Conservation (phyloP, 2,329 filamentous ascomycete genomes). For the Daldinia sp. region DNA sequence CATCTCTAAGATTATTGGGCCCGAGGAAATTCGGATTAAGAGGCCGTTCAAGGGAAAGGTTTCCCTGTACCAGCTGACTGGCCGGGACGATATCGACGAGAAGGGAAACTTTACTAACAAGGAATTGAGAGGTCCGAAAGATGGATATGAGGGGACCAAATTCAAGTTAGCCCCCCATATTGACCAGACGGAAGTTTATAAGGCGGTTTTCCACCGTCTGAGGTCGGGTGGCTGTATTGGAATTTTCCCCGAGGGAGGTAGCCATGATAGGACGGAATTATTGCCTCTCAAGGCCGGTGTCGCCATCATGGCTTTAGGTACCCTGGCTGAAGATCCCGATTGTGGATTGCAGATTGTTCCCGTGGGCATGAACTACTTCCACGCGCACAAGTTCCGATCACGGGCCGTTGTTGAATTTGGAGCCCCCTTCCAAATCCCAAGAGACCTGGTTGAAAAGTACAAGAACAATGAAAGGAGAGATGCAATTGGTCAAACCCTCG, state of each 20-base stretch:
- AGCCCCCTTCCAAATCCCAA: constrained; percentile 83
- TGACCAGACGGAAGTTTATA: constrained; percentile 91
- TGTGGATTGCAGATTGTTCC: constrained; percentile 95
- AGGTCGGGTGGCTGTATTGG: constrained; percentile 87
- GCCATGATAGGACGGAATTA: constrained; percentile 91
- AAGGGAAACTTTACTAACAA: constrained; percentile 69
- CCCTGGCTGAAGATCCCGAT: constrained; percentile 83
- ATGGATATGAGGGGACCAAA: constrained; percentile 77
- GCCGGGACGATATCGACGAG: constrained; percentile 74
- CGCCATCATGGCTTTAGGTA: constrained; percentile 95
- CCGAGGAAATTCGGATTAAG: constrained; percentile 85
- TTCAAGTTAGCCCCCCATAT: constrained; percentile 93
- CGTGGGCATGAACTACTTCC: constrained; percentile 99
- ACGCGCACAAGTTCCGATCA: constrained; percentile 97
- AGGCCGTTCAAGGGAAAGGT: constrained; percentile 83
- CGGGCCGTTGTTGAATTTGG: constrained; percentile 96
- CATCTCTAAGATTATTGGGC: constrained; percentile 80
- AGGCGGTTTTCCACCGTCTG: constrained; percentile 87
- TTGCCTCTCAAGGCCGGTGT: constrained; percentile 95
- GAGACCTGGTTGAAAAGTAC: constrained; percentile 85
- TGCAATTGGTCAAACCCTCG: constrained; percentile 84
- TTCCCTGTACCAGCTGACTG: constrained; percentile 82
- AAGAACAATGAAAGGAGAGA: constrained; percentile 83
- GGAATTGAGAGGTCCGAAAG: constrained; percentile 60
- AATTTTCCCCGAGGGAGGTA: constrained; percentile 96